Evolutionary conservation across 805 yeast genomes (phyloP).

Genomic region (Metschnikowia arizonensis): DNA sequence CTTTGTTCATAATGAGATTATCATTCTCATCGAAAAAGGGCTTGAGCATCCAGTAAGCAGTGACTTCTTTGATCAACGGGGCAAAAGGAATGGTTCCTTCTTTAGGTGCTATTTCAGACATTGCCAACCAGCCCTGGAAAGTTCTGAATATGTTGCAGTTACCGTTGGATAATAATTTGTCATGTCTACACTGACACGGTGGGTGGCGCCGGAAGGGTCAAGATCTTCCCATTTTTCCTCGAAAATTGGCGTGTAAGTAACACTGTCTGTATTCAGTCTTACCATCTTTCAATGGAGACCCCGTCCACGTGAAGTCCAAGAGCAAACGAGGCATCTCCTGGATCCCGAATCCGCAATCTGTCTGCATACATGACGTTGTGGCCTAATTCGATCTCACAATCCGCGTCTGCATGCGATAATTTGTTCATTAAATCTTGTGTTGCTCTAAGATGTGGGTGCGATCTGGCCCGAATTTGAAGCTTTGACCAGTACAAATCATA

Average conservation of each 20-base stretch:
- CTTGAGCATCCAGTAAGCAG: conserved; percentile 37
- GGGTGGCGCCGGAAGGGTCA: conserved; percentile 37
- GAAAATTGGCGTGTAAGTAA: conserved; percentile 36
- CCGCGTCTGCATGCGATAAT: conserved; percentile 28
- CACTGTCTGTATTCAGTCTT: conserved; percentile 37
- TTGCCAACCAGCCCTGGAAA: conserved; percentile 44
- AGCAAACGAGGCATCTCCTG: conserved; percentile 29
- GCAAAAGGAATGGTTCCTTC: conserved; percentile 38
- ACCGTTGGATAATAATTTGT: conserved; percentile 27
- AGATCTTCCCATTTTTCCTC: conserved; percentile 41
- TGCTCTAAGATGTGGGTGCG: conserved; percentile 32
- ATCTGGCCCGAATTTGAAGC: conserved; percentile 36
- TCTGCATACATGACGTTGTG: conserved; percentile 41
- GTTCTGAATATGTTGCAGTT: conserved; percentile 36
- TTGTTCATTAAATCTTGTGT: conserved; percentile 24
- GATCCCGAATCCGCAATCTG: conserved; percentile 37
- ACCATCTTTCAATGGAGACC: conserved; percentile 46
- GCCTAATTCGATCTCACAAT: conserved; percentile 25
- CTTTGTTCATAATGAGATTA: conserved; percentile 28
- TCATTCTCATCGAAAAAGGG: conserved; percentile 38
- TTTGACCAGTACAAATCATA: conserved; percentile 38
- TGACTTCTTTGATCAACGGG: conserved; percentile 34
- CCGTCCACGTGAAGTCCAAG: conserved; percentile 41
- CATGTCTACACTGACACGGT: conserved; percentile 30
- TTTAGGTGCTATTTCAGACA: conserved; percentile 31